Base-by-base conservation (phyloP, 1,284 basidiomycete species). In the Naganishia albida region DNA sequence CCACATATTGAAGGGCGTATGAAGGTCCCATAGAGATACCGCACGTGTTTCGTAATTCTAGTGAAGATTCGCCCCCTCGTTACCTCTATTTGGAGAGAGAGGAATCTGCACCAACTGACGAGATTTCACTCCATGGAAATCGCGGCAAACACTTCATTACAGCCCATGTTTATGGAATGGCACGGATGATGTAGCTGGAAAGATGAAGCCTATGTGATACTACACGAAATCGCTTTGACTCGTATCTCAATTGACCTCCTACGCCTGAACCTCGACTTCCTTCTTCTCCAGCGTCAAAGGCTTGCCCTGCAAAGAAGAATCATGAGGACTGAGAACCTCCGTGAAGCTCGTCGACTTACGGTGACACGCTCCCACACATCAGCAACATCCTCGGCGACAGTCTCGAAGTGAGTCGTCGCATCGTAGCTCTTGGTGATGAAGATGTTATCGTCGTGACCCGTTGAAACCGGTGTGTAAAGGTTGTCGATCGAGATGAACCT, bases 321-420 rank as follows among this genome's bases (percentile, higher is more conserved):
- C 13, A 28, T 16, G 44, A 16, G n/a, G 18, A 20, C 18, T 26
- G 23, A 8, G 38, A 12, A 34, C 2, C n/a, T 18, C 20, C 46
- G 7, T 25, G 13, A 53, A n/a, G 51, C 18, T 23, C 13, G 30
- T 15, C 12, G n/a, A 63, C 67, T 63, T 28, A 89, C 91, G 7
- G 84, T 83, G 67, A 94, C 86, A 66, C 92, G 84, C 81, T 88
- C 87, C 91, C 91, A 98, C 40, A 96, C 90, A 78, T 95, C 88
- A 69, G 88, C 87, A 48, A 98, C 94, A 70, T 96, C 93, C 65
- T 95, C 91, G 46, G 93, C 91, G 63, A 94, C 93, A 44, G 94
- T 97, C 84, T 99, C 96, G 76, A 99, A 99, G 82, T 99, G 96
- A 55, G 91, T 94, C 10, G 96, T 98, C 13, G 96, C 93, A 78